Percentiles rank a stretch among this genome's conserved stretches.
phyloP scores from a whole-genome alignment of 805 yeast species.

The Lachancea nothofagi region DNA sequence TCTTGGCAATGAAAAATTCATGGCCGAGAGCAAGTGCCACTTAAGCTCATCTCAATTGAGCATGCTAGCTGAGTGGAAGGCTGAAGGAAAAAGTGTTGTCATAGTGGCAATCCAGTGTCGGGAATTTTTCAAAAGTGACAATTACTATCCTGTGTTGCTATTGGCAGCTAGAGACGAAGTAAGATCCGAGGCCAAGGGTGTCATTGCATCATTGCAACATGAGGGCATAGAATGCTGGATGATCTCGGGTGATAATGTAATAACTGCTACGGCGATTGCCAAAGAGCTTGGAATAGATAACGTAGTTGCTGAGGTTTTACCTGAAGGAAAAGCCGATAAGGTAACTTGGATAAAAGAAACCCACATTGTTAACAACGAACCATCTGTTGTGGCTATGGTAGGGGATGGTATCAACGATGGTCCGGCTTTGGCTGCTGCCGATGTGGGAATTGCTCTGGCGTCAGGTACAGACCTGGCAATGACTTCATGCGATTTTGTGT shows the following conservation, averaged over 20 bases:
- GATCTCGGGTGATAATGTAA: slow-evolving; percentile 69
- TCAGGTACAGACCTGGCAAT: slow-evolving; percentile 73
- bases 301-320: slow-evolving; percentile 66
- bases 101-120: slow-evolving; percentile 43
- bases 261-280: slow-evolving; percentile 66
- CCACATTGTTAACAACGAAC: slow-evolving; percentile 19
- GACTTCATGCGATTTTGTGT: slow-evolving; percentile 67
- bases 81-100: slow-evolving; percentile 58
- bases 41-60: slow-evolving; percentile 34
- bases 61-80: slow-evolving; percentile 49
- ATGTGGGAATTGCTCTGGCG: slow-evolving; percentile 72
- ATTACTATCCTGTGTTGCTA: slow-evolving; percentile 40
- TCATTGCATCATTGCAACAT: slow-evolving; percentile 39
- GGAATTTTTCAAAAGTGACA: slow-evolving; percentile 25
- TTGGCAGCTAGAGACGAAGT: slow-evolving; percentile 58
- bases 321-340: slow-evolving; percentile 63
- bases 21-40: slow-evolving; percentile 42
- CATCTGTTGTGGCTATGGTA: slow-evolving; percentile 57
- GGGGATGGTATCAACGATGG: slow-evolving; percentile 86
- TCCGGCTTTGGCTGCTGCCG: slow-evolving; percentile 69
- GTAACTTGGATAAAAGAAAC: slow-evolving; percentile 50
- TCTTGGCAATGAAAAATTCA: slow-evolving; percentile 57
- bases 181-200: slow-evolving; percentile 50
- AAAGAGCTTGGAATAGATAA: slow-evolving; percentile 53
- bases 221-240: slow-evolving; percentile 57